phyloP scores from a whole-genome alignment of 768 basidiomycete species.

The Lactarius quietus region DNA sequence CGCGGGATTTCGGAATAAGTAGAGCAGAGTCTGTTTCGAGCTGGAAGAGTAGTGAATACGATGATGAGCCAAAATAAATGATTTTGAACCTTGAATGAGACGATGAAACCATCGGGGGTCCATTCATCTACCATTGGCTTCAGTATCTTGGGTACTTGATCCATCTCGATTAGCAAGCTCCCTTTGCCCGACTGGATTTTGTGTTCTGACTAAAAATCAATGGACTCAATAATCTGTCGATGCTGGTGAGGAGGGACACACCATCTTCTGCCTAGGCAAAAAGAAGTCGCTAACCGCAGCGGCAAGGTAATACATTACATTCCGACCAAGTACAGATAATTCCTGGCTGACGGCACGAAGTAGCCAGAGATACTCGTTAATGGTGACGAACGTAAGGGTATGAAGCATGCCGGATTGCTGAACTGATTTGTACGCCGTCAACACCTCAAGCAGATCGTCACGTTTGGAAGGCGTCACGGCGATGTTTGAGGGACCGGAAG shows the following conservation, averaged over 20 bases:
- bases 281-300: conserved; percentile 99
- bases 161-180: conserved; percentile 93
- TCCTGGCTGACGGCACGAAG: conserved; percentile 79
- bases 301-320: conserved; percentile 92
- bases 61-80: not conserved
- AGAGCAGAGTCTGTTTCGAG: conserved; percentile 87
- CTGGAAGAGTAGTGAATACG: conserved; percentile 38
- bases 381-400: conserved; percentile 86
- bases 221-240: not conserved
- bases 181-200: conserved; percentile 98
- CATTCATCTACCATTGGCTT: conserved; percentile 93
- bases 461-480: conserved; percentile 66
- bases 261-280: conserved; percentile 87
- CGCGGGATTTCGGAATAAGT: conserved; percentile 86
- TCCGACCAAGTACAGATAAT: conserved; percentile 62
- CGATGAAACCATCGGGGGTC: conserved; percentile 85
- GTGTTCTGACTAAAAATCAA: conserved; percentile 75
- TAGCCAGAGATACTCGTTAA: conserved; percentile 95
- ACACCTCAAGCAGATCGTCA: conserved; percentile 61
- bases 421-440: conserved; percentile 77
- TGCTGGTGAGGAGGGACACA: conserved; percentile 36
- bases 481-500: conserved; percentile 43
- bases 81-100: conserved; percentile 86
- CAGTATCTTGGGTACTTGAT: conserved; percentile 95
- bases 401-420: conserved; percentile 71